Base-by-base conservation (phyloP, 2,329 filamentous ascomycete species). In the Neocucurbitaria cava region DNA sequence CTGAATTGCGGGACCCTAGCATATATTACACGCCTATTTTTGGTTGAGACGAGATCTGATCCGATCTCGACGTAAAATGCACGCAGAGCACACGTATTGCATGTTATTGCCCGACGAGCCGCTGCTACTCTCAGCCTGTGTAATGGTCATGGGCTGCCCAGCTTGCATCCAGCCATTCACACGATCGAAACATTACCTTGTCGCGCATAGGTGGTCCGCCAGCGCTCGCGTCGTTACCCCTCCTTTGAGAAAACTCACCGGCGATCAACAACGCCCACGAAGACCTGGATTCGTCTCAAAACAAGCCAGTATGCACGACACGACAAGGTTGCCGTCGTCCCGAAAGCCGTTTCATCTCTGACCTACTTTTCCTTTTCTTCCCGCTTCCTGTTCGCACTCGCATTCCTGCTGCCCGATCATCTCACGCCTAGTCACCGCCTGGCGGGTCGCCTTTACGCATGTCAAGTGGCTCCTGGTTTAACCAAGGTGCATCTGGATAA, bases 21-120 rank as follows among this genome's bases (percentile, higher is more conserved):
- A 58, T 49, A 57, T 49, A 58, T 54, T 49, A 50, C 54, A 59
- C 53, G 57, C 56, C 60, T 66, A 65, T 65, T 61, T 60, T 60
- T 58, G 59, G 65, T 52, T 56, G 43, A 57, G 55, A 58, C 52
- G 54, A 43, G 63, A 64, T 62, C 58, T 56, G 55, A 64, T 62
- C 58, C 55, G 55, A 64, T 65, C 57, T 56, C 53, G 56, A 48
- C 46, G 49, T 45, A 26, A 41, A 55, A 42, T 56, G 48, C 47
- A 54, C 47, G 51, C 56, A 55, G 36, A 54, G 46, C 48, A 61
- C 49, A 24, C 49, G 4, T 17, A 38, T 46, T 56, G 50, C 24
- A 40, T 51, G 49, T 58, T 58, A 53, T 55, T 57, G 54, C 58
- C 44, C 55, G 46, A 44, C 52, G 53, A 62, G 58, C 63, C 63